phyloP scores from a whole-genome alignment of 257 asterid genomes.

The Lycium ferocissimum region DNA sequence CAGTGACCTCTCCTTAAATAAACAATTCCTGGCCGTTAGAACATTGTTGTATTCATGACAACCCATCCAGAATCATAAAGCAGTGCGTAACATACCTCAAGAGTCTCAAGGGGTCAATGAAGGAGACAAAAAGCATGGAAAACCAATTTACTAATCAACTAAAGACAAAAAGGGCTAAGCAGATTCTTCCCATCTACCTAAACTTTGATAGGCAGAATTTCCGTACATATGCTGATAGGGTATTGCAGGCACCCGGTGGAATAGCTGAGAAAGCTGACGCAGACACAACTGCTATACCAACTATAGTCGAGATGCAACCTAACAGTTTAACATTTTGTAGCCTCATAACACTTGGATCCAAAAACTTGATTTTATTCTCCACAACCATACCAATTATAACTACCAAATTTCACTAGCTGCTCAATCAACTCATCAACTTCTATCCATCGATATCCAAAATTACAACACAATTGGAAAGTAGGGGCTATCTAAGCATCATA shows the following conservation, averaged over 20 bases:
- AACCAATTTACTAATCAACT: neutral
- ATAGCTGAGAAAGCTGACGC: slow-evolving; percentile 5
- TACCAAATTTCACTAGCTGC: slow-evolving; percentile 9
- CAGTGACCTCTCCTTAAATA: slow-evolving; percentile 17
- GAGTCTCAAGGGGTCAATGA: neutral
- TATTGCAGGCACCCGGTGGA: slow-evolving; percentile 4
- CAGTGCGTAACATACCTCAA: neutral
- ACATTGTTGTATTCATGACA: slow-evolving; percentile 11
- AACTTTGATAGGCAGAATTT: neutral
- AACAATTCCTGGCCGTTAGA: neutral
- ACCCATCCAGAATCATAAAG: slow-evolving; percentile 7
- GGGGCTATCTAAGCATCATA: slow-evolving; percentile 5
- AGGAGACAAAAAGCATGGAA: neutral
- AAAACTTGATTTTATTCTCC: neutral
- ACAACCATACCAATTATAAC: neutral
- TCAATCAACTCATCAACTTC: slow-evolving; percentile 5
- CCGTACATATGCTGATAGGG: neutral
- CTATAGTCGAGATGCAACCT: neutral
- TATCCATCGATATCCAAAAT: neutral
- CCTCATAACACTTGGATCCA: slow-evolving; percentile 15
- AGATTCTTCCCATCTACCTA: neutral
- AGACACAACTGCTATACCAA: neutral
- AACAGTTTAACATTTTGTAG: slow-evolving; percentile 9
- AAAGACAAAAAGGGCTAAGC: neutral
- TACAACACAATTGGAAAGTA: neutral